phyloP scores from a whole-genome alignment of 1,284 basidiomycete species.

The Meira nashicola region DNA sequence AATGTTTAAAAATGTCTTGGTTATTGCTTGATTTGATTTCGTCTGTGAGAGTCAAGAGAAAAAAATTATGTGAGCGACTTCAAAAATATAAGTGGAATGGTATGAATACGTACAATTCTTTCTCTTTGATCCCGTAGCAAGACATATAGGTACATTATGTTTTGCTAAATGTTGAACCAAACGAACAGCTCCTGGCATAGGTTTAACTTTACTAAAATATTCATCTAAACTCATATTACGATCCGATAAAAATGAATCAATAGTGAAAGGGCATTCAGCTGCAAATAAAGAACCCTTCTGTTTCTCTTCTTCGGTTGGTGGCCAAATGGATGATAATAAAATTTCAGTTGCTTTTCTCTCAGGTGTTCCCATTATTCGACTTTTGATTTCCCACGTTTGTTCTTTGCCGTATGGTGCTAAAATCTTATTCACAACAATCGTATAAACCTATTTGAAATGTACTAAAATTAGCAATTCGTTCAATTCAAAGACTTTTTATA shows the following conservation, averaged over 20 bases:
- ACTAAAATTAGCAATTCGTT: background rate
- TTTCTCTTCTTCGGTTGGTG: constrained; percentile 19
- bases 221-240: constrained; percentile 43
- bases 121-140: constrained; percentile 50
- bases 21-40: constrained; percentile 46
- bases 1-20: constrained; percentile 37
- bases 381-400: constrained; percentile 53
- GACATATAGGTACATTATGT: constrained; percentile 48
- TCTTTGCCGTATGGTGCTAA: constrained; percentile 50
- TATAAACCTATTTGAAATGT: constrained; percentile 35
- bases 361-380: constrained; percentile 51
- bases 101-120: constrained; percentile 29
- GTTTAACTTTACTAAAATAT: constrained; percentile 41
- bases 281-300: constrained; percentile 24
- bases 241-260: constrained; percentile 43
- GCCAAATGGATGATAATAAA: constrained; percentile 45
- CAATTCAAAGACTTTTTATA: background rate
- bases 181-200: constrained; percentile 50
- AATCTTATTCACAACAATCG: constrained; percentile 50
- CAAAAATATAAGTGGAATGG: background rate
- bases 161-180: constrained; percentile 47
- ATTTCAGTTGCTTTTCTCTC: constrained; percentile 47
- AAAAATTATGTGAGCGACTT: background rate
- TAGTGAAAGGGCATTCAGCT: constrained; percentile 45
- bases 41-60: constrained; percentile 12